These are phyloP conservation scores for Colletotrichum neosansevieriae DNA, from an alignment of 2,329 filamentous ascomycete genomes.

Conservation along the genomic window DNA sequence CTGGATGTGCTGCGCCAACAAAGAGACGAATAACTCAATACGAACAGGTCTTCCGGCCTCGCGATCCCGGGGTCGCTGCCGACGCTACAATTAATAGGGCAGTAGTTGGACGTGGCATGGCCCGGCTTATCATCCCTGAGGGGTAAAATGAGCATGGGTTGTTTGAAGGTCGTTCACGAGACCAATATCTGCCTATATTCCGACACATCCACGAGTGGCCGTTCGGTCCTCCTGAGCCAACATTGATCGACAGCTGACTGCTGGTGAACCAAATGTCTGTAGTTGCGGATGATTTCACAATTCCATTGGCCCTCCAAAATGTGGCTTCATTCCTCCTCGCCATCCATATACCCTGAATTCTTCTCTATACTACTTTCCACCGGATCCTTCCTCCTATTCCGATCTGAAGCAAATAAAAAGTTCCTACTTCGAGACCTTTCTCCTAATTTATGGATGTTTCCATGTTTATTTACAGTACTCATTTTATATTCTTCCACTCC, in stretches of 20 bases:
- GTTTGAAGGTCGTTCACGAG: constrained; percentile 18
- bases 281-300: constrained; percentile 11
- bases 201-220: constrained; percentile 2
- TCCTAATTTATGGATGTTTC: constrained; percentile 3
- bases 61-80: constrained; percentile 14
- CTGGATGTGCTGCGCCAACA: not conserved
- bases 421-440: not conserved
- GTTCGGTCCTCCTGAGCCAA: not conserved
- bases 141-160: constrained; percentile 21
- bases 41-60: constrained; percentile 13
- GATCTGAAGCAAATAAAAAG: not conserved
- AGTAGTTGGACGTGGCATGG: constrained; percentile 16
- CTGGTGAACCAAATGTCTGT: not conserved
- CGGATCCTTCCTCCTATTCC: constrained; percentile 9
- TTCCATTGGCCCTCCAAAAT: not conserved
- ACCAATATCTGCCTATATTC: constrained; percentile 19
- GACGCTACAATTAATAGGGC: constrained; percentile 14
- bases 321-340: constrained; percentile 3
- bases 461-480: constrained; percentile 16
- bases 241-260: constrained; percentile 16
- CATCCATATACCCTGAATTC: not conserved
- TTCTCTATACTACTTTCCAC: not conserved
- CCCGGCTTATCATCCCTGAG: constrained; percentile 27
- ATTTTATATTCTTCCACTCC: not conserved
- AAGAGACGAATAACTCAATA: constrained; percentile 19